Conservation (phyloP, 148 eudicot species). For the Agrostemma githago region DNA sequence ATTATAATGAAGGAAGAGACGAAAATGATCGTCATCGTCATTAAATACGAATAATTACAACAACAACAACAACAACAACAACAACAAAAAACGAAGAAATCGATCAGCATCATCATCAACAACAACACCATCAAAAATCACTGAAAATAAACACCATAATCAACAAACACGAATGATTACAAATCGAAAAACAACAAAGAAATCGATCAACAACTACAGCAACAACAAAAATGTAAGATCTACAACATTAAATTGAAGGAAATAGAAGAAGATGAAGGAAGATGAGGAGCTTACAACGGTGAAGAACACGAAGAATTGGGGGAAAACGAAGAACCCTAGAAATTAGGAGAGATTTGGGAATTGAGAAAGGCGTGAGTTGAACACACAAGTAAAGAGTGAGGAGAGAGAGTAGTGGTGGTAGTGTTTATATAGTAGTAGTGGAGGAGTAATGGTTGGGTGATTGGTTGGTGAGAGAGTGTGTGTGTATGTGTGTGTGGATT, state of each 20-base stretch:
- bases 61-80: too few species aligned
- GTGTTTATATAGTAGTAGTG: too few species aligned
- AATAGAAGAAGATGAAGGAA: background rate
- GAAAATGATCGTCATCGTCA: too few species aligned
- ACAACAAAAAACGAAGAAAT: too few species aligned
- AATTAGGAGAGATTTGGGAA: background rate
- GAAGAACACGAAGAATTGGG: background rate
- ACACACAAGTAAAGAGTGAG: background rate
- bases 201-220: background rate
- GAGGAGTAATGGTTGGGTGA: background rate
- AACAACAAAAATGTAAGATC: background rate
- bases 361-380: background rate
- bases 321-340: background rate
- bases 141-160: background rate
- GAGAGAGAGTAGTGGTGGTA: too few species aligned
- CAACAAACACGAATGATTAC: background rate
- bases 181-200: background rate
- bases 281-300: background rate
- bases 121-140: too few species aligned
- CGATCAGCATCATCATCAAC: too few species aligned
- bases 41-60: too few species aligned
- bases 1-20: too few species aligned
- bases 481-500: too few species aligned
- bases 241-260: background rate
- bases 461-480: background rate